These are phyloP conservation scores for Porphyrellus cyaneotinctus DNA, from an alignment of 768 basidiomycete genomes.

Conservation along the genomic window DNA sequence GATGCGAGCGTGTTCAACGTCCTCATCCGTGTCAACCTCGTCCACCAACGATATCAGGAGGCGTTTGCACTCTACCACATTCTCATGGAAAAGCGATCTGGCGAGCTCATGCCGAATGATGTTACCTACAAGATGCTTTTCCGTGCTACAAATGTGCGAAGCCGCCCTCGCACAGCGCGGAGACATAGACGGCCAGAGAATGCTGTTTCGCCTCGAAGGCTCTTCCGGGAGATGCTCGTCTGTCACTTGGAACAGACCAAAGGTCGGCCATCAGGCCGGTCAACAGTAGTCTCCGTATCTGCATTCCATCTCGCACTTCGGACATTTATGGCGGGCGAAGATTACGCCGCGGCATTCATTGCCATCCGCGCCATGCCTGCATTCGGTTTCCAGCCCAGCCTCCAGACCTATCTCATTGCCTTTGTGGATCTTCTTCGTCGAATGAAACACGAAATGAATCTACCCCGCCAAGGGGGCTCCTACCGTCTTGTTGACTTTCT, in stretches of 20 bases:
- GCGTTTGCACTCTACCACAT: conserved; percentile 44
- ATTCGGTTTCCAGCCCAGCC: conserved; percentile 30
- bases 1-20: conserved; percentile 45
- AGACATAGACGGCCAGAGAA: conserved; percentile 18
- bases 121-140: conserved; percentile 46
- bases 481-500: conserved; percentile 26
- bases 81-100: conserved; percentile 33
- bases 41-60: conserved; percentile 28
- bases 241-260: conserved; percentile 28
- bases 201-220: conserved; percentile 35
- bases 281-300: conserved; percentile 29
- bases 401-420: conserved; percentile 39
- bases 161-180: conserved; percentile 20
- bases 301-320: conserved; percentile 42
- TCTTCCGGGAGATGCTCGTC: conserved; percentile 45
- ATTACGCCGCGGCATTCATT: conserved; percentile 47
- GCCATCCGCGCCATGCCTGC: conserved; percentile 32
- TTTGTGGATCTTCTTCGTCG: conserved; percentile 36
- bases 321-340: conserved; percentile 40
- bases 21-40: conserved; percentile 41
- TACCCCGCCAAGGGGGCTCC: not conserved
- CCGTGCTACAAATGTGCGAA: conserved; percentile 22
- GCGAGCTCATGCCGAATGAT: conserved; percentile 36
- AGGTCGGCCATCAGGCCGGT: conserved; percentile 14
- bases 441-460: conserved; percentile 22